Conservation (phyloP, 805 yeast species). For the Barnettozyma wickerhamii region DNA sequence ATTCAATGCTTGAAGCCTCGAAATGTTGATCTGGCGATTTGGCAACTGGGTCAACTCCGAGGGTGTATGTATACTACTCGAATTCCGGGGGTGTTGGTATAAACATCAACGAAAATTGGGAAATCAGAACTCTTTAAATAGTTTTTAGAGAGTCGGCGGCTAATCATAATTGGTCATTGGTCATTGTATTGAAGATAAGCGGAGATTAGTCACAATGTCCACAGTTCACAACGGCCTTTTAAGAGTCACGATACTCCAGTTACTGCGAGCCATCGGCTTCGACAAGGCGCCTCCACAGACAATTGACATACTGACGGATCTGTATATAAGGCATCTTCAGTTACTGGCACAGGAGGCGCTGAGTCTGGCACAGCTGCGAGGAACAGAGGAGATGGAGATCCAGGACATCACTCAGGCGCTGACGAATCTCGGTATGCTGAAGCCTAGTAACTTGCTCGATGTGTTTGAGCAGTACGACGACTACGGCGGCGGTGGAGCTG, state of each 20-base stretch:
- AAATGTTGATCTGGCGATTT: neutral
- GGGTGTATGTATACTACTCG: neutral
- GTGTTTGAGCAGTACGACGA: conserved; percentile 44
- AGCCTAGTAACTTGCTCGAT: conserved; percentile 53
- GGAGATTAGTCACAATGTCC: neutral
- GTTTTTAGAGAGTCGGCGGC: no score
- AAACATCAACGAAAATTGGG: neutral
- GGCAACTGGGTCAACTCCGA: neutral
- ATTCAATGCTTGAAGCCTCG: no score
- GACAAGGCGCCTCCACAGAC: conserved; percentile 70
- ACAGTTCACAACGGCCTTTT: neutral
- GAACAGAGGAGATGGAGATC: conserved; percentile 42
- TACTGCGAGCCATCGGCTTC: conserved; percentile 78
- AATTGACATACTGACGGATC: conserved; percentile 72
- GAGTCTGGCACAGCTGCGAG: conserved; percentile 38
- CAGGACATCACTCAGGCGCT: conserved; percentile 74
- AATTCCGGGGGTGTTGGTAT: neutral
- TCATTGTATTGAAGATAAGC: neutral
- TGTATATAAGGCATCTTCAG: conserved; percentile 60
- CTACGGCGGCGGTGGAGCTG: neutral
- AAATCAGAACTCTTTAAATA: no score
- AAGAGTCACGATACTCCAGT: conserved; percentile 25
- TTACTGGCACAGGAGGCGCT: conserved; percentile 48
- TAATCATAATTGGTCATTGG: no score
- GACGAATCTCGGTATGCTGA: conserved; percentile 55